phyloP scores from a whole-genome alignment of 768 basidiomycete species.

The Termitomyces bulborhizus region DNA sequence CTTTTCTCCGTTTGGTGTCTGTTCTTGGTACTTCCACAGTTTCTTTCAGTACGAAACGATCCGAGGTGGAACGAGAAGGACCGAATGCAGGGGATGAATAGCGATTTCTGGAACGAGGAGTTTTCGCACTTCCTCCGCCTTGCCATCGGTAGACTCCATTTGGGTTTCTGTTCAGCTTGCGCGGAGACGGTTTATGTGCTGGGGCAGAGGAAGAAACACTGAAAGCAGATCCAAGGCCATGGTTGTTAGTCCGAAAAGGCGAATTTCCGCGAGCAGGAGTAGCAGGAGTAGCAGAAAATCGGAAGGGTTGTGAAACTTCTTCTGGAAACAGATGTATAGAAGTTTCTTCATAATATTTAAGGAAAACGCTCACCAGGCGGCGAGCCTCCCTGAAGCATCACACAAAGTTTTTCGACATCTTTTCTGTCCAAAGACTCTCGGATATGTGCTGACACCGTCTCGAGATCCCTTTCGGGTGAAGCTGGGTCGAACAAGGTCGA shows the following conservation, averaged over 20 bases:
- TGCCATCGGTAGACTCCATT: constrained; percentile 72
- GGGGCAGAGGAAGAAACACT: constrained; percentile 8
- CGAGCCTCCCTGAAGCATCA: constrained; percentile 43
- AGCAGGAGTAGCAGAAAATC: constrained; percentile 47
- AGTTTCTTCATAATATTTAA: background rate
- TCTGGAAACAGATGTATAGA: constrained; percentile 12
- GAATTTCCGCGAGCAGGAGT: constrained; percentile 35
- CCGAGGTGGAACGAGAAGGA: constrained; percentile 38
- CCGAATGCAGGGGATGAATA: constrained; percentile 73
- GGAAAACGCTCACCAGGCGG: constrained; percentile 33
- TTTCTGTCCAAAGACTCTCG: constrained; percentile 5
- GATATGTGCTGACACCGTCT: constrained; percentile 20
- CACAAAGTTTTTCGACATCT: constrained; percentile 6
- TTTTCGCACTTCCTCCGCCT: constrained; percentile 69
- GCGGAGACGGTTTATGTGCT: constrained; percentile 29
- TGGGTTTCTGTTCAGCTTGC: constrained; percentile 60
- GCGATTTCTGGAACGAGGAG: constrained; percentile 46
- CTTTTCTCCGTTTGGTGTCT: constrained; percentile 58
- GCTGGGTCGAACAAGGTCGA: constrained; percentile 11
- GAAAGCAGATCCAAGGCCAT: constrained; percentile 16
- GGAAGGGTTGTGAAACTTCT: constrained; percentile 49
- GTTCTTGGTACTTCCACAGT: constrained; percentile 28
- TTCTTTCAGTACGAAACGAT: constrained; percentile 32
- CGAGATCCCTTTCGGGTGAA: constrained; percentile 38
- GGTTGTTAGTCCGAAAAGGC: constrained; percentile 17